phyloP scores from a whole-genome alignment of 1,139 yeast species.

The Pichia sp. region DNA sequence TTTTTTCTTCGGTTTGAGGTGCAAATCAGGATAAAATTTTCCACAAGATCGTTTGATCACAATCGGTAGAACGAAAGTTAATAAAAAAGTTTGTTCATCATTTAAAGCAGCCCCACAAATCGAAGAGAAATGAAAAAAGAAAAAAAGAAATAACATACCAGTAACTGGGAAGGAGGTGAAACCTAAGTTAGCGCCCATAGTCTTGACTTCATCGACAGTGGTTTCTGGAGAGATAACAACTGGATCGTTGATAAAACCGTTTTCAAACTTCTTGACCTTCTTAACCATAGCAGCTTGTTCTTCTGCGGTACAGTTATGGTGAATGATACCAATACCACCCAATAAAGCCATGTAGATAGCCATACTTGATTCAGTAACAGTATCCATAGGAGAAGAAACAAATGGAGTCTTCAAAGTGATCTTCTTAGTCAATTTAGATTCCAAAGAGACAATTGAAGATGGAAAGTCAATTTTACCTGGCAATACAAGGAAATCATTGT shows the following conservation, averaged over 20 bases:
- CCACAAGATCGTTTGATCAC: slow-evolving; percentile 98
- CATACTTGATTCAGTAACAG: slow-evolving; percentile 96
- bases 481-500: slow-evolving; percentile 88
- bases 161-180: slow-evolving; percentile 99
- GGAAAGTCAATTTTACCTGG: slow-evolving; percentile 95
- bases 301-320: slow-evolving; percentile 92
- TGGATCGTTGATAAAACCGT: slow-evolving; percentile 95
- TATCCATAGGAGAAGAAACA: slow-evolving; percentile 98
- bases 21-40: slow-evolving; percentile 40
- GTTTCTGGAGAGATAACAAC: slow-evolving; percentile 68
- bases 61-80: slow-evolving; percentile 99
- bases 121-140: background rate
- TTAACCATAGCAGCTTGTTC: slow-evolving; percentile 98
- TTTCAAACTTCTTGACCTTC: slow-evolving; percentile 93
- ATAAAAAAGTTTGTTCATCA: slow-evolving; percentile 52
- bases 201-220: slow-evolving; percentile 77
- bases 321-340: slow-evolving; percentile 99
- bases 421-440: slow-evolving; percentile 70
- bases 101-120: slow-evolving; percentile 11
- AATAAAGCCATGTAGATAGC: slow-evolving; percentile 97
- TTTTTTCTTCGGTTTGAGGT: background rate
- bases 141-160: slow-evolving; percentile 57
- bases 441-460: slow-evolving; percentile 65
- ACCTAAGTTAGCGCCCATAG: slow-evolving; percentile 65
- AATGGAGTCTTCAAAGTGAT: slow-evolving; percentile 90